Conservation (phyloP, 1,284 basidiomycete genomes). For the Rhodotorula glutinis region DNA sequence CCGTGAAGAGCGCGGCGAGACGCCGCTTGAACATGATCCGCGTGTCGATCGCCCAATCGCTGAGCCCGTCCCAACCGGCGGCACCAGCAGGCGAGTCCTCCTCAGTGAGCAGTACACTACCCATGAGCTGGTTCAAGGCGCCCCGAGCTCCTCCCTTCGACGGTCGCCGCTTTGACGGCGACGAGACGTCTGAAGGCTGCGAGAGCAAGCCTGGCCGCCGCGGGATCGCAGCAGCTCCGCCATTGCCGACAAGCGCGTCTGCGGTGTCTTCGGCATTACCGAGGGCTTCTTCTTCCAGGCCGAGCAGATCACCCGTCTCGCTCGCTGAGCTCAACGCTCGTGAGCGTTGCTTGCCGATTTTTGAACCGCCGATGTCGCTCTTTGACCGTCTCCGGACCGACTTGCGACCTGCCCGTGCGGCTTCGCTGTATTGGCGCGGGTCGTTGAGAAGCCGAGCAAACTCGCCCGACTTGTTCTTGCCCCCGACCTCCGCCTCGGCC, state of each 20-base stretch:
- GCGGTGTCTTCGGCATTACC: neutral
- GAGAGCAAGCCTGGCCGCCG: neutral
- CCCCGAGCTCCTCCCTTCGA: slow-evolving; percentile 18
- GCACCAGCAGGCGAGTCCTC: slow-evolving; percentile 49
- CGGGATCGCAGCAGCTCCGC: no score
- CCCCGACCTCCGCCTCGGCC: slow-evolving; percentile 50
- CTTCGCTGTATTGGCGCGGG: slow-evolving; percentile 32
- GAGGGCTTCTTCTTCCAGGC: slow-evolving; percentile 16
- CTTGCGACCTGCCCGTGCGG: slow-evolving; percentile 35
- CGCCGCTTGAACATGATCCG: slow-evolving; percentile 86
- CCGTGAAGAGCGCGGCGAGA: slow-evolving; percentile 82
- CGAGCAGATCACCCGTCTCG: slow-evolving; percentile 34
- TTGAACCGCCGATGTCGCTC: slow-evolving; percentile 6
- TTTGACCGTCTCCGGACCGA: slow-evolving; percentile 38
- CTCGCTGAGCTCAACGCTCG: slow-evolving; percentile 12
- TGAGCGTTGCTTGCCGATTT: neutral
- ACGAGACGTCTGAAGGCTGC: neutral
- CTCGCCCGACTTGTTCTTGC: slow-evolving; percentile 16
- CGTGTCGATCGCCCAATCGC: slow-evolving; percentile 82
- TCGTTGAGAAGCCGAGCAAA: slow-evolving; percentile 35
- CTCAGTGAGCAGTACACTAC: slow-evolving; percentile 49
- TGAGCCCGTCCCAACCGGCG: slow-evolving; percentile 63
- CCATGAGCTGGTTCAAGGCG: slow-evolving; percentile 43
- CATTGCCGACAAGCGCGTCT: neutral
- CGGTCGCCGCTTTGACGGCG: neutral